Evolutionary conservation across 805 yeast species (phyloP), one percentile per base, ranked within the genome.

Genomic region (Starmerella etchellsii): DNA sequence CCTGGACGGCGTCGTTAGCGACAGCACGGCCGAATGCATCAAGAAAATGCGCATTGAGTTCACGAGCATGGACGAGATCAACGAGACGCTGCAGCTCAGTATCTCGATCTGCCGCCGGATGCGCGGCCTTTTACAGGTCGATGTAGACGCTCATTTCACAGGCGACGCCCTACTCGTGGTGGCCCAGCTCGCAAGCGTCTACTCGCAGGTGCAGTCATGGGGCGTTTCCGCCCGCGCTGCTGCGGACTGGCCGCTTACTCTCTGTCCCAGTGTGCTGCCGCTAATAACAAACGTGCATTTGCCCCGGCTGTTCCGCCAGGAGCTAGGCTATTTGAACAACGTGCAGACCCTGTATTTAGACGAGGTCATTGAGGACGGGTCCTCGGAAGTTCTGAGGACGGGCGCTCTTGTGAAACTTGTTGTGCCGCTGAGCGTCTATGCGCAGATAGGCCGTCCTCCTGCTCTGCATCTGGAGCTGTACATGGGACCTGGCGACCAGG

Each of bases 151-250:
- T 4, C 39, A 46, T 34, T 34, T 27, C 3, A 34, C 49, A 5
- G 52, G 48, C 30, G 50, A 50, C 9, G 41, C 43, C 2, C 14
- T 45, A 14, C n/a, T 16, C 2, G 53, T 44, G 3, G 26, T 41
- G 7, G 27, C 36, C 10, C 5, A 34, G 24, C 40, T 50, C 15
- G 41, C 36, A 13, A 25, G 28, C 20, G 18, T 26, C 26, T 37
- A 40, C 29, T 2, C 21, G 11, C n/a, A 27, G n/a, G 27, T 30
- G 14, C 29, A 11, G n/a, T 8, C 20, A 30, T 2, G 39, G 9
- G 40, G 34, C n/a, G 31, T 40, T 14, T 31, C 33, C 2, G 47
- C 52, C 1, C 20, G 41, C n/a, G 46, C 47, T 5, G 18, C 42
- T n/a, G 19, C 33, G 9, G 20, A 6, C 24, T n/a, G 20, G 20